A percentile compares a stretch with the other conserved stretches of the same genome.
Conservation (phyloP, 1,139 yeast genomes). For the Saccharomyces hybrid region DNA sequence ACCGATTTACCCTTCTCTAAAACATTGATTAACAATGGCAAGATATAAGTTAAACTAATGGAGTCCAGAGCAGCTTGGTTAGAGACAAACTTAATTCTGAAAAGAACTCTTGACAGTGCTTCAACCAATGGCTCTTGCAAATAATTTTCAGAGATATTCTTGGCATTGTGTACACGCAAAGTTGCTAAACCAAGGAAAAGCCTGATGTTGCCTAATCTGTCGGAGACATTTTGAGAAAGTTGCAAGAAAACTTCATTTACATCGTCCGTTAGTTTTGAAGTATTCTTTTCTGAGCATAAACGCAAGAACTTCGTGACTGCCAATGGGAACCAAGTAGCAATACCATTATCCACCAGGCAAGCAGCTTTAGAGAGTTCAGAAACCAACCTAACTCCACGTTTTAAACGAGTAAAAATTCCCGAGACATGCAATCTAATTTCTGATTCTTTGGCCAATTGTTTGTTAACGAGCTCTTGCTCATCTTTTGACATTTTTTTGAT, state of each 20-base stretch:
- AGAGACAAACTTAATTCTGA: constrained; percentile 64
- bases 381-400: constrained; percentile 47
- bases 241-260: constrained; percentile 37
- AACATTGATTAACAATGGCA: constrained; percentile 64
- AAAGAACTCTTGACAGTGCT: constrained; percentile 57
- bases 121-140: constrained; percentile 46
- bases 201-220: constrained; percentile 46
- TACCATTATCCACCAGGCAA: constrained; percentile 56
- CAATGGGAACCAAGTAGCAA: constrained; percentile 60
- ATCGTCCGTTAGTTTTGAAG: constrained; percentile 37
- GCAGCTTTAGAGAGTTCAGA: constrained; percentile 47
- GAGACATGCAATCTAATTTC: constrained; percentile 44
- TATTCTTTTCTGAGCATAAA: constrained; percentile 34
- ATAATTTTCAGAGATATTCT: constrained; percentile 37
- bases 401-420: constrained; percentile 34
- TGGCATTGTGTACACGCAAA: constrained; percentile 44
- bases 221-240: constrained; percentile 38
- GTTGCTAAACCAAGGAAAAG: constrained; percentile 60
- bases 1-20: constrained; percentile 52
- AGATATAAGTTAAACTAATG: constrained; percentile 58
- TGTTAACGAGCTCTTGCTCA: constrained; percentile 54
- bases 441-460: constrained; percentile 56
- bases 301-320: constrained; percentile 44
- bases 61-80: constrained; percentile 68
- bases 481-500: constrained; percentile 62